Base-by-base conservation (phyloP, 2,329 filamentous ascomycete species). In the Penicillium sp. region DNA sequence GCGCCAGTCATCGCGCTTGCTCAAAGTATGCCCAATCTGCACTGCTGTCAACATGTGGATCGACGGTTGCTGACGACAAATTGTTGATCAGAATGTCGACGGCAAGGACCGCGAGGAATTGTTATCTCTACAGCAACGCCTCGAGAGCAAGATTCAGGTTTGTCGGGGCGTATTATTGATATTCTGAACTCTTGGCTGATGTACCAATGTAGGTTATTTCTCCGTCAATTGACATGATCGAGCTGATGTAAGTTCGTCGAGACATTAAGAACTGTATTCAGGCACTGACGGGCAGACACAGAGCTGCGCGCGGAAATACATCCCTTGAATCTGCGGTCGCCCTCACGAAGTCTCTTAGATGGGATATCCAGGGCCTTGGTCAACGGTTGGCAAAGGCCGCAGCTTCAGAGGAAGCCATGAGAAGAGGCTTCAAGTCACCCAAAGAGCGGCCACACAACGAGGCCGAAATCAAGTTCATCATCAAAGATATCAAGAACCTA, bases 171-270 rank as follows among this genome's bases (percentile, higher is more conserved):
- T 22, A 57, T 61, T 54, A 57, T 35, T 28, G n/a, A 39, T 41
- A 34, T 34, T 38, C 1, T 20, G 38, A n/a, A 43, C 51, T 53
- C 35, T 49, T 38, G n/a, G 28, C 57, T 65, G 31, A 66, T 43
- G 39, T 25, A 15, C 17, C 39, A 47, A 12, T 8, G 41, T 37
- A 91, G 87, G 91, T 96, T 65, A 88, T 97, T 48, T 92, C 92
- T 11, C 93, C 93, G 0, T 90, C 92, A 10, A 94, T 96, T 70
- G 92, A 96, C 73, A 88, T 96, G 81, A 92, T 96, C 68, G 91
- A 96, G 74, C 84, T 97, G 68, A 95, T 95, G 88, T 90, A 75
- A 68, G 83, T 71, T 34, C 15, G 25, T 12, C 1, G 20, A 5
- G 35, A 35, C 4, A n/a, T 5, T 20, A 22, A 22, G n/a, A 4